A percentile compares a stretch with the other conserved stretches of the same genome.
Conservation (phyloP, 345 rosid genomes). For the Iberis pinnata region DNA sequence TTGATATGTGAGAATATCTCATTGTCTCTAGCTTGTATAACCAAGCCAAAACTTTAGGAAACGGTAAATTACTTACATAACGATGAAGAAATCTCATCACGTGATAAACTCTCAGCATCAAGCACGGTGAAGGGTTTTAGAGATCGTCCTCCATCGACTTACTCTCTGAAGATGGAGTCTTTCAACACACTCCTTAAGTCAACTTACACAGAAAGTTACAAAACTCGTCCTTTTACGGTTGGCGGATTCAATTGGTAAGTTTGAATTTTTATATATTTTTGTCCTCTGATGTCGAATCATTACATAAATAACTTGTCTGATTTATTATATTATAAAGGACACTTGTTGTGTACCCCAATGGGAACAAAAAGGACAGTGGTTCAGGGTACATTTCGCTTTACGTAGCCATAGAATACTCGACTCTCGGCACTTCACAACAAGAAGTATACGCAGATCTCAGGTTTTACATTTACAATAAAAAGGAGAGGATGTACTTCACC, state of each 20-base stretch:
- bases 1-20: too few species aligned
- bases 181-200: background rate
- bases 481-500: slow-evolving; percentile 14
- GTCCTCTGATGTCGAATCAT: too few species aligned
- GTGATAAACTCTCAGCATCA: slow-evolving; percentile 1
- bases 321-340: background rate
- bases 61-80: background rate
- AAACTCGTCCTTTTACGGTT: slow-evolving; percentile 4
- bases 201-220: background rate
- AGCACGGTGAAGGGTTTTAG: background rate
- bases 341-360: slow-evolving; percentile 7
- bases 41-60: background rate
- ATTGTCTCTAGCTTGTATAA: too few species aligned
- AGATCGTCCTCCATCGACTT: slow-evolving; percentile 4
- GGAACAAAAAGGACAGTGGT: slow-evolving; percentile 2
- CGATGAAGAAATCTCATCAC: background rate
- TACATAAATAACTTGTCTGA: too few species aligned
- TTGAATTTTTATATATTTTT: too few species aligned
- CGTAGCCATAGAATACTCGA: background rate
- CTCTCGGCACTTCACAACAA: background rate
- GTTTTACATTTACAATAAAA: slow-evolving; percentile 12
- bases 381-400: slow-evolving; percentile 1
- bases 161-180: slow-evolving; percentile 2
- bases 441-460: slow-evolving; percentile 14
- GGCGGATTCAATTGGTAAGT: slow-evolving; percentile 11